These are phyloP conservation scores for Yamadazyma laniorum DNA, from an alignment of 805 yeast species.

Conservation along the genomic window DNA sequence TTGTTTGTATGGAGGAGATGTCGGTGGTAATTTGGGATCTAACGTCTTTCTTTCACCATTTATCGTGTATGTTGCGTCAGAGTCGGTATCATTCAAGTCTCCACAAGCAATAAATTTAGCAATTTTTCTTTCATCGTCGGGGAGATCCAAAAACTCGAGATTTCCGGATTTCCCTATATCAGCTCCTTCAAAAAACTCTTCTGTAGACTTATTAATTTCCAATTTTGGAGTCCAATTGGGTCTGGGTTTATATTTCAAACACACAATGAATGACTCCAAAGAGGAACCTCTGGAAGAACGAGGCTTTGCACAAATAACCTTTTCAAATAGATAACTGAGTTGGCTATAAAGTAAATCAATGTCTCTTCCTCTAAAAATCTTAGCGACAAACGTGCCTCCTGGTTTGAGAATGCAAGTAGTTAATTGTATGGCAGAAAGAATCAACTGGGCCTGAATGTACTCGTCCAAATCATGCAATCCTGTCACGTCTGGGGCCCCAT, in stretches of 20 bases:
- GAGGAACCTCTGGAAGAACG: conserved; percentile 94
- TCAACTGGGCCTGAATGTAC: conserved; percentile 92
- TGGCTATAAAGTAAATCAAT: conserved; percentile 94
- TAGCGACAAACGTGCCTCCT: conserved; percentile 94
- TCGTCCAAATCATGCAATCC: conserved; percentile 96
- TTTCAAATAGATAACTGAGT: conserved; percentile 77
- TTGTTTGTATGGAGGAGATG: conserved; percentile 93
- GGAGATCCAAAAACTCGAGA: conserved; percentile 46
- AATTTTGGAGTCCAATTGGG: conserved; percentile 76
- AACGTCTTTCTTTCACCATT: conserved; percentile 40
- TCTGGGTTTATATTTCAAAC: conserved; percentile 83
- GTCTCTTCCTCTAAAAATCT: conserved; percentile 94
- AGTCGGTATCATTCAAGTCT: conserved; percentile 80
- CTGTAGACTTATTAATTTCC: conserved; percentile 60
- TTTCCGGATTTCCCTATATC: conserved; percentile 55
- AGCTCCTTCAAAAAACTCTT: conserved; percentile 73
- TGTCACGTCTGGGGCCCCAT: conserved; percentile 99
- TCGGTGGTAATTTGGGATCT: conserved; percentile 93
- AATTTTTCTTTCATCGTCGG: conserved; percentile 64
- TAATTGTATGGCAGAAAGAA: conserved; percentile 85
- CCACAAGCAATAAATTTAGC: conserved; percentile 98
- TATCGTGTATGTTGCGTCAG: conserved; percentile 88
- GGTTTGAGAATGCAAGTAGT: conserved; percentile 86
- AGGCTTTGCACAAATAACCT: conserved; percentile 93
- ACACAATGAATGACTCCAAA: conserved; percentile 89